Evolutionary conservation across 345 rosid genomes (phyloP).

Genomic region (Hibiscus tridactylites): DNA sequence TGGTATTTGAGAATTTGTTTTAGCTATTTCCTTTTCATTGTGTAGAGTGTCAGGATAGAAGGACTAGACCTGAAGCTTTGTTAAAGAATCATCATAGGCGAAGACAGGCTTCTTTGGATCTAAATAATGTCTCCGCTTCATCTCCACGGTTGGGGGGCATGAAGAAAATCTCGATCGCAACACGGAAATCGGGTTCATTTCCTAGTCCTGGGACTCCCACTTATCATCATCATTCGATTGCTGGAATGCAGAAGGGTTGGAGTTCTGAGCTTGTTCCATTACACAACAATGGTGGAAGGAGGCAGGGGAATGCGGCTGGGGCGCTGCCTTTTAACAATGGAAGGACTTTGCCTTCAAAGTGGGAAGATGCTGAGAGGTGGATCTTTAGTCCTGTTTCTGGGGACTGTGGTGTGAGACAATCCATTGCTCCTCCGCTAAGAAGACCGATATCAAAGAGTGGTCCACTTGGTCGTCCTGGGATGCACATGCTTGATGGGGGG

Average conservation of each 20-base stretch:
- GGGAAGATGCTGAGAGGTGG: constrained; percentile 99
- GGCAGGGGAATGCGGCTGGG: constrained; percentile 37
- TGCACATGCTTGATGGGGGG: constrained; percentile 55
- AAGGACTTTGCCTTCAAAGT: constrained; percentile 81
- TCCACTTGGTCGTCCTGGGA: constrained; percentile 87
- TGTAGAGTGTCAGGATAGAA: constrained; percentile 72
- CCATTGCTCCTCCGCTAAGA: constrained; percentile 42
- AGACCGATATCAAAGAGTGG: constrained; percentile 94
- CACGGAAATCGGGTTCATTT: constrained; percentile 50
- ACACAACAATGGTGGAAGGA: constrained; percentile 48
- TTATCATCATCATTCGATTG: constrained; percentile 26
- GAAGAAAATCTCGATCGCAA: constrained; percentile 39
- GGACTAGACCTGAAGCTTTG: constrained; percentile 63
- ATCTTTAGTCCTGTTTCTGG: constrained; percentile 80
- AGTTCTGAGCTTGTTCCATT: constrained; percentile 77
- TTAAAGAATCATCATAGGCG: constrained; percentile 49
- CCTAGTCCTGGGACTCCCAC: constrained; percentile 86
- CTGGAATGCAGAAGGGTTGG: constrained; percentile 88
- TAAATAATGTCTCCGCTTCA: constrained; percentile 51
- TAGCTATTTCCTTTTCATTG: neutral
- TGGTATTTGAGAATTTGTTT: neutral
- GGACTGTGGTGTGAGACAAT: constrained; percentile 45
- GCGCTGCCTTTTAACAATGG: constrained; percentile 60
- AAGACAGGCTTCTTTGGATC: constrained; percentile 71
- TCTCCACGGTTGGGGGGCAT: constrained; percentile 53